Conservation (phyloP, 257 asterid genomes). For the Solanum pinnatisectum region DNA sequence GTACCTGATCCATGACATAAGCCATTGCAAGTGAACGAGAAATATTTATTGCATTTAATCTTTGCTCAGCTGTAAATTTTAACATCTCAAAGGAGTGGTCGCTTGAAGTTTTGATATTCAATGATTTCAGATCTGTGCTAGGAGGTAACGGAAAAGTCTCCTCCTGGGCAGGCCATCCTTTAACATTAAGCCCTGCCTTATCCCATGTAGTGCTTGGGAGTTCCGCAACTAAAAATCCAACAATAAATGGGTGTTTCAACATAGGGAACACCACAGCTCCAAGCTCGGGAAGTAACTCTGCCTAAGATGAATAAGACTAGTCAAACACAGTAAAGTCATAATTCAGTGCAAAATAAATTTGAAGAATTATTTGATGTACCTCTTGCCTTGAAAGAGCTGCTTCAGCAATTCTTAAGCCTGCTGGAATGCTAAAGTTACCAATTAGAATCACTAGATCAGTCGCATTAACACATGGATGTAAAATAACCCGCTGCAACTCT, state of each 20-base stretch:
- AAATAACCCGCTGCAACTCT: constrained; percentile 75
- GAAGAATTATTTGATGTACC: constrained; percentile 24
- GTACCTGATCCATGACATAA: constrained; percentile 97
- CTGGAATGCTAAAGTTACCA: constrained; percentile 60
- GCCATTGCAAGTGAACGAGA: constrained; percentile 82
- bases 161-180: constrained; percentile 27
- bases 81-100: constrained; percentile 34
- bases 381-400: constrained; percentile 61
- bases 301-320: constrained; percentile 41
- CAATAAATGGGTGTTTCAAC: constrained; percentile 89
- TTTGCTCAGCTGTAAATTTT: constrained; percentile 51
- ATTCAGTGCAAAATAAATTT: constrained; percentile 12
- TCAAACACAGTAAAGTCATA: neutral
- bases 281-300: constrained; percentile 66
- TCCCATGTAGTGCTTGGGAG: constrained; percentile 39
- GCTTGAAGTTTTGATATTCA: constrained; percentile 27
- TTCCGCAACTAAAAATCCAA: constrained; percentile 95
- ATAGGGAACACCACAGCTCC: constrained; percentile 87
- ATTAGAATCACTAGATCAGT: constrained; percentile 76
- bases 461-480: constrained; percentile 46
- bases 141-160: constrained; percentile 34
- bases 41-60: constrained; percentile 63
- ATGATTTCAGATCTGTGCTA: constrained; percentile 24
- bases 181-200: constrained; percentile 28
- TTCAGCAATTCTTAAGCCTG: constrained; percentile 81